Percentiles rank a stretch among this genome's conserved stretches.
Evolutionary conservation across 2,329 filamentous ascomycete genomes (phyloP).

Genomic region (Sporothrix schenckii): DNA sequence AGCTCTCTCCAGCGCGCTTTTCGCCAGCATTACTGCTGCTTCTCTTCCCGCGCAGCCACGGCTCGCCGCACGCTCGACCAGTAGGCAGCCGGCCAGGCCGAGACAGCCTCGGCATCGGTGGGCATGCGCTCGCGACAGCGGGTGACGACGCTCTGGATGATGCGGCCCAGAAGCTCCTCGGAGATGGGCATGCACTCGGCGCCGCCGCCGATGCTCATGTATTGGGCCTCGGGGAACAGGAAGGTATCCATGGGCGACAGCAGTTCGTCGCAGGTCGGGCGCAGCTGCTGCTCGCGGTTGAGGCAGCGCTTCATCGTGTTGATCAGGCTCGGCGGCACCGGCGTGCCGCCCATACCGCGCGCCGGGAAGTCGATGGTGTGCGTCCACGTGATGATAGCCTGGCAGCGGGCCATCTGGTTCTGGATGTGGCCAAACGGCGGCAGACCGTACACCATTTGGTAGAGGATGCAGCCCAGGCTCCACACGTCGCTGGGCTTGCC

Average conservation of each 20-base stretch:
- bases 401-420: constrained; percentile 82
- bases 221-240: constrained; percentile 59
- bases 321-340: constrained; percentile 62
- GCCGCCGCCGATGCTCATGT: constrained; percentile 34
- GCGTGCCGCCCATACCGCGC: constrained; percentile 66
- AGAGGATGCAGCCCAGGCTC: constrained; percentile 94
- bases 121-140: constrained; percentile 63
- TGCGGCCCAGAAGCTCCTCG: constrained; percentile 63
- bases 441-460: constrained; percentile 98
- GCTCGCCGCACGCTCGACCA: constrained; percentile 62
- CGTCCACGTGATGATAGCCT: constrained; percentile 80
- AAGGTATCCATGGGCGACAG: constrained; percentile 63
- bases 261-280: constrained; percentile 66
- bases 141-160: constrained; percentile 64
- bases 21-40: background rate
- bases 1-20: no score
- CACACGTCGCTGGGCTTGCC: constrained; percentile 96
- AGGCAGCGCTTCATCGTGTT: constrained; percentile 66
- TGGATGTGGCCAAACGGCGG: constrained; percentile 91
- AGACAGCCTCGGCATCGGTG: constrained; percentile 59
- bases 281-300: constrained; percentile 62
- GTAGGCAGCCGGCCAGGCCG: constrained; percentile 63
- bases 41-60: constrained; percentile 44
- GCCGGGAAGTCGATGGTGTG: constrained; percentile 73
- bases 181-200: constrained; percentile 60